Base-by-base conservation (phyloP, 768 basidiomycete genomes). In the Russula foetens region DNA sequence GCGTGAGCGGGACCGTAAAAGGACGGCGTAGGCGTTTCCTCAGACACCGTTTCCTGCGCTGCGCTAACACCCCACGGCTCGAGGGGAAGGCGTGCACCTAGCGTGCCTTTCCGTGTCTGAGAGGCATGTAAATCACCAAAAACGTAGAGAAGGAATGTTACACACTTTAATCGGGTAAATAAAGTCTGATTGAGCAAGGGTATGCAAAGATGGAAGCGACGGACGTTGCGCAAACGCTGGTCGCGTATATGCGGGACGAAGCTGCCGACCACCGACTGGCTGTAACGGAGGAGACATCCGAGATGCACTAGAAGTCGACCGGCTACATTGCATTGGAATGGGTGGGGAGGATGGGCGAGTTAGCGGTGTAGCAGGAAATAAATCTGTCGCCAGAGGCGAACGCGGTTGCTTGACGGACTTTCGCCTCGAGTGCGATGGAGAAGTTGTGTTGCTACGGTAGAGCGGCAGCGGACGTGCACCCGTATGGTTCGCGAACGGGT, bases 401-500 rank as follows among this genome's bases (percentile, higher is more conserved):
- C 63, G 53, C 48, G 53, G 58, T 51, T 57, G 53, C 46, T 54
- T 58, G 33, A 53, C 38, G 19, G 60, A 56, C 28, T 52, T 38
- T 56, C 33, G 38, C 23, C 51, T 63, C 39, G 61, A 58, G n/a
- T 38, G 60, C 33, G 59, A 39, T 48, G 44, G 66, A 49, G 35
- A 66, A 66, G 45, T 65, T 59, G 29, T 56, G 60, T 2, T 66
- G 43, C 24, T 63, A 48, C 24, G 65, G 64, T 39, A 56, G 53
- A 15, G 58, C 15, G 39, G 63, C n/a, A 65, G 59, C 17, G 59
- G 59, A 24, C 60, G 66, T 28, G 68, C 62, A 29, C 71, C 67
- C 0, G 77, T 73, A 15, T 85, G 74, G 62, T 84, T 82, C 23
- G 88, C 88, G 66, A 90, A 90, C 2, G 88, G 88, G 66, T 90